Percentiles rank a stretch among this genome's conserved stretches.
Conservation (phyloP, 1,284 basidiomycete species). For the Apiotrichum veenhuisii region DNA sequence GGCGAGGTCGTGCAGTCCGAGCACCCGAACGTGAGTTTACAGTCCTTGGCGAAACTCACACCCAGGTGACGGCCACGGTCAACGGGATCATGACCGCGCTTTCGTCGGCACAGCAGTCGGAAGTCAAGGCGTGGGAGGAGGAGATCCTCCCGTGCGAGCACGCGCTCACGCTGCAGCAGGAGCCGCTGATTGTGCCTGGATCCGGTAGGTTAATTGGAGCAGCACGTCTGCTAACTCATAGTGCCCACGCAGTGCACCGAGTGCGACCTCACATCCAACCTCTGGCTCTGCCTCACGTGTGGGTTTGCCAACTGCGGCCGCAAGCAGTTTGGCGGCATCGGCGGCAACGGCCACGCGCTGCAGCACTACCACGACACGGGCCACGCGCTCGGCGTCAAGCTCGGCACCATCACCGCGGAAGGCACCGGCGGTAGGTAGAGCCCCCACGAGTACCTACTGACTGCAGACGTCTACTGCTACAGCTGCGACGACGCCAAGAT, state of each 20-base stretch:
- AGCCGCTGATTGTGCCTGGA: conserved; percentile 42
- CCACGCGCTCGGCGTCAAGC: conserved; percentile 85
- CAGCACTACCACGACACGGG: conserved; percentile 70
- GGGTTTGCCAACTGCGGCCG: conserved; percentile 94
- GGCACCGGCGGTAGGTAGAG: conserved; percentile 68
- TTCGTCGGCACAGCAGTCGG: conserved; percentile 84
- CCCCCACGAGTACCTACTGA: neutral
- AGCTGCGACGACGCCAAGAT: conserved; percentile 80
- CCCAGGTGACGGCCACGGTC: conserved; percentile 59
- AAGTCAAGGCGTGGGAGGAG: conserved; percentile 97
- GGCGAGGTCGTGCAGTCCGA: conserved; percentile 58
- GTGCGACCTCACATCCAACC: conserved; percentile 79
- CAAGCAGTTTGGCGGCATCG: conserved; percentile 75
- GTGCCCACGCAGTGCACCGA: conserved; percentile 70
- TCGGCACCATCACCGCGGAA: conserved; percentile 95
- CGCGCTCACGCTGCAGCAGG: conserved; percentile 71
- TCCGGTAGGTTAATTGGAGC: conserved; percentile 24
- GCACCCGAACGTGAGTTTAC: conserved; percentile 45
- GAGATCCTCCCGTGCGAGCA: conserved; percentile 87
- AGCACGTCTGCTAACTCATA: conserved; percentile 42
- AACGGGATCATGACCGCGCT: conserved; percentile 74
- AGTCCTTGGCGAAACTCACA: neutral
- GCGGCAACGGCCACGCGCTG: conserved; percentile 88
- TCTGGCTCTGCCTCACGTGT: conserved; percentile 93
- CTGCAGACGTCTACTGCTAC: conserved; percentile 87